These are phyloP conservation scores for Sordaria brevicollis DNA, from an alignment of 495 filamentous ascomycete species.

Conservation along the genomic window DNA sequence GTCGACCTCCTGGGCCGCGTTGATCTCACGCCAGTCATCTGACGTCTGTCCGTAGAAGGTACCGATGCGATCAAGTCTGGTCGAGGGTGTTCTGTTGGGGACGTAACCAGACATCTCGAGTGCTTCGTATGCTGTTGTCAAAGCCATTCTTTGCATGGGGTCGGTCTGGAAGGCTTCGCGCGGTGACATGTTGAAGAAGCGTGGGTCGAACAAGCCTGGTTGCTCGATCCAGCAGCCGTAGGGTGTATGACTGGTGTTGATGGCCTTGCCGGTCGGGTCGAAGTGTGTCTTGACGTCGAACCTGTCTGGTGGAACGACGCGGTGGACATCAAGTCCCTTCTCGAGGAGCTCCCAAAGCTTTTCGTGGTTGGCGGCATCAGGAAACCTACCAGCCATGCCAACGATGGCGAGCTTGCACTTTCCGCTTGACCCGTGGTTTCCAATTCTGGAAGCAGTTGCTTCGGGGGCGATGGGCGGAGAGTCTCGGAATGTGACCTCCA, in stretches of 20 bases:
- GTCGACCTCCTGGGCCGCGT: slow-evolving; percentile 81
- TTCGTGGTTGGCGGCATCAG: slow-evolving; percentile 53
- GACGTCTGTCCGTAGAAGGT: slow-evolving; percentile 91
- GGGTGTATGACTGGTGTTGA: slow-evolving; percentile 73
- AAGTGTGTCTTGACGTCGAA: slow-evolving; percentile 72
- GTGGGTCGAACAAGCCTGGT: slow-evolving; percentile 73
- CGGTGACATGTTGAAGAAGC: slow-evolving; percentile 95
- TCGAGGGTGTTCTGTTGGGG: slow-evolving; percentile 76
- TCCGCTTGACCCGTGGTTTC: slow-evolving; percentile 32
- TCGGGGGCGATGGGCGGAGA: slow-evolving; percentile 23
- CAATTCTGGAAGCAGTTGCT: slow-evolving; percentile 21
- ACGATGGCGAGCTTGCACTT: slow-evolving; percentile 55
- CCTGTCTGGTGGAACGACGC: slow-evolving; percentile 56
- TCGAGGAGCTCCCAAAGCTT: slow-evolving; percentile 64
- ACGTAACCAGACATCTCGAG: slow-evolving; percentile 88
- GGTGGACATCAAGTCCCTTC: slow-evolving; percentile 51
- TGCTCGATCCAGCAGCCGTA: slow-evolving; percentile 88
- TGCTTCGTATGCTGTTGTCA: slow-evolving; percentile 81
- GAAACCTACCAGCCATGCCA: slow-evolving; percentile 68
- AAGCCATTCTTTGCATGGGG: slow-evolving; percentile 75
- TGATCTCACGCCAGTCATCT: slow-evolving; percentile 87
- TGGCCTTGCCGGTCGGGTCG: slow-evolving; percentile 62
- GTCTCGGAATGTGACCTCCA: slow-evolving; percentile 30
- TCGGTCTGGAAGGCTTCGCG: slow-evolving; percentile 84
- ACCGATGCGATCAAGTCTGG: slow-evolving; percentile 72